phyloP scores from a whole-genome alignment of 768 basidiomycete species.

The Phlebiopsis gigantea region DNA sequence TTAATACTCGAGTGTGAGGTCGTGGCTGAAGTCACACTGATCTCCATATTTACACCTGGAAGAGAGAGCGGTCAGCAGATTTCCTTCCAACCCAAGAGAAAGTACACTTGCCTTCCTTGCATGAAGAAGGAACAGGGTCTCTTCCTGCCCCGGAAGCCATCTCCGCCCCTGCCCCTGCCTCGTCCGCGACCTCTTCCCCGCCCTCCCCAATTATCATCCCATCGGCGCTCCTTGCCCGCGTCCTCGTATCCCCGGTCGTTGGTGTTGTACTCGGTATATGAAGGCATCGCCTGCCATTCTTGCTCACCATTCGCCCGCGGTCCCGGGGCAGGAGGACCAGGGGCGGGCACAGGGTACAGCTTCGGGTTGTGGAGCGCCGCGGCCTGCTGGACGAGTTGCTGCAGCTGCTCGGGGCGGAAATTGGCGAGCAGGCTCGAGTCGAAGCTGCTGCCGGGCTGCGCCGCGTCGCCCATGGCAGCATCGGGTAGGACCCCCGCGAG shows the following conservation, averaged over 20 bases:
- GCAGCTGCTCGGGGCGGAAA: slow-evolving; percentile 56
- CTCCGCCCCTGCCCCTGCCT: slow-evolving; percentile 43
- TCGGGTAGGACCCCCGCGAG: slow-evolving; percentile 41
- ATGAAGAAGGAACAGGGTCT: slow-evolving; percentile 88
- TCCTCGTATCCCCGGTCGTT: slow-evolving; percentile 18
- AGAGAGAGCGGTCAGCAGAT: slow-evolving; percentile 35
- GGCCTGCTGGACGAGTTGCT: slow-evolving; percentile 49
- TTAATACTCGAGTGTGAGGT: slow-evolving; percentile 17
- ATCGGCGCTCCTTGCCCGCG: slow-evolving; percentile 19
- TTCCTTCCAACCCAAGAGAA: slow-evolving; percentile 21
- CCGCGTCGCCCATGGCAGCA: slow-evolving; percentile 32
- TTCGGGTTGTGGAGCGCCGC: slow-evolving; percentile 22
- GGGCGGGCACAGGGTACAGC: slow-evolving; percentile 8
- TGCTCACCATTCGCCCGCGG: slow-evolving; percentile 16
- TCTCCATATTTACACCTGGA: slow-evolving; percentile 84
- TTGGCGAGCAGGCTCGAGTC: slow-evolving; percentile 30
- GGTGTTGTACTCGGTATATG: not conserved
- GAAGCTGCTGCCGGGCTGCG: slow-evolving; percentile 18
- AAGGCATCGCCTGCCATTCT: slow-evolving; percentile 9
- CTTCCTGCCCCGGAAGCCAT: slow-evolving; percentile 75
- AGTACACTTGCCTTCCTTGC: slow-evolving; percentile 82
- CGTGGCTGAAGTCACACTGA: slow-evolving; percentile 83
- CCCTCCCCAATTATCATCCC: slow-evolving; percentile 46
- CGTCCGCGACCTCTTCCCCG: slow-evolving; percentile 58
- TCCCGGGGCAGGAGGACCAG: not conserved